phyloP scores from a whole-genome alignment of 2,329 filamentous ascomycete genomes.

The Colletotrichum acutatum region DNA sequence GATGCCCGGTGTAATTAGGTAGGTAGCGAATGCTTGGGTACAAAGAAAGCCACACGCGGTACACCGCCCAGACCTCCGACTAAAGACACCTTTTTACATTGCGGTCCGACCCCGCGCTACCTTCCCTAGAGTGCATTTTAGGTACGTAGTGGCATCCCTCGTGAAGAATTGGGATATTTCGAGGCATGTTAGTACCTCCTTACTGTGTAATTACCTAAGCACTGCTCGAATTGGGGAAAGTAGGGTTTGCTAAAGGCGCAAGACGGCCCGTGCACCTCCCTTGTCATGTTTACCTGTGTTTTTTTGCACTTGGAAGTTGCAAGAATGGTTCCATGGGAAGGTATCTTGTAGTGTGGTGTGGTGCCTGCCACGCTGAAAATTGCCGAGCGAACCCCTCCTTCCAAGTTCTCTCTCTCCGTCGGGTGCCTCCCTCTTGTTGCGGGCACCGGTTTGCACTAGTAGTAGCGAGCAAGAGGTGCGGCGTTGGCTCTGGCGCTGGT shows the following conservation, averaged over 20 bases:
- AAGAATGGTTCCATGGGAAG: too few species aligned
- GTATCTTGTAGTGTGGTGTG: not conserved
- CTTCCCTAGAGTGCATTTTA: not conserved
- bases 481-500: not conserved
- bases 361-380: not conserved
- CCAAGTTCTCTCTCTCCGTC: not conserved
- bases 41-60: not conserved
- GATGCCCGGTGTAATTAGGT: not conserved
- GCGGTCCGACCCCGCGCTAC: slow-evolving; percentile 26
- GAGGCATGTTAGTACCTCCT: too few species aligned
- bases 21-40: not conserved
- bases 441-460: not conserved
- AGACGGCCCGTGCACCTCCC: slow-evolving; percentile 12
- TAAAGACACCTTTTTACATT: not conserved
- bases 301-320: not conserved
- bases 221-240: not conserved
- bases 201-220: too few species aligned
- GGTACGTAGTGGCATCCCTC: not conserved
- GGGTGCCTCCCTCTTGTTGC: not conserved
- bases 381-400: not conserved
- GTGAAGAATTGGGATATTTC: not conserved
- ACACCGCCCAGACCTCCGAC: slow-evolving; percentile 18
- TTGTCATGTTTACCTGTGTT: not conserved
- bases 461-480: not conserved
- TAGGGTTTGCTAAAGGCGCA: slow-evolving; percentile 3